Base-by-base conservation (phyloP, 1,139 yeast genomes). In the Kodamaea ohmeri region DNA sequence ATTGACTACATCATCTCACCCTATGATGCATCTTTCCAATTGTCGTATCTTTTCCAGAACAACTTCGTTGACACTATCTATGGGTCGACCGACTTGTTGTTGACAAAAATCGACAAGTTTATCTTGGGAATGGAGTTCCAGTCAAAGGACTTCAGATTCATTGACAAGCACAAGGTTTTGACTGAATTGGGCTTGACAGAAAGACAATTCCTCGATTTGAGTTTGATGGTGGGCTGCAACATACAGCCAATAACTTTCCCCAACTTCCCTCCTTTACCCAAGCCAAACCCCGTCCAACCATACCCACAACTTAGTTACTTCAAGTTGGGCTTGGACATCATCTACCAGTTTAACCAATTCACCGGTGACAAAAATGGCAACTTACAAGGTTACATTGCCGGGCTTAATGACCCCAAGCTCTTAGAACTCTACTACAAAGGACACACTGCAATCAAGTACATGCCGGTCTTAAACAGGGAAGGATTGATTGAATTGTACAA, bases 1-100 rank as follows among this genome's bases (percentile, higher is more conserved):
- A 65, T 87, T 19, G 84, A 81, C 45, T 90, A 76, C 54, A 60
- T 88, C 43, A 77, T 89, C 13, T 84, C 95, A 22, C 98, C 98
- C 2, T 89, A 82, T 54, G 75, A 81, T 40, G 79, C 97, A 0
- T 80, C 89, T 58, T 78, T 85, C 38, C 97, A 92, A 60, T 68
- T 92, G 50, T 78, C 87, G 7, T 88, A 87, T 52, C 65, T 90
- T 51, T 67, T 74, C 46, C 73, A 72, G 39, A 71, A 65, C 35
- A 70, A 66, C 2, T 60, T 72, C 30, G 76, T 90, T 39, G 95
- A 90, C 58, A 80, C 86, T 1, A 77, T 90, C 26, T 88, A 80
- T 58, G 95, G 95, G 1, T 84, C 96, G 7, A 81, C 90, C 2
- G 97, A 92, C 51, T 71, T 81, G 34, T 64, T 90, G 35, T 66